Evolutionary conservation across 2,329 filamentous ascomycete species (phyloP).

Genomic region (Fusarium dlaminii): DNA sequence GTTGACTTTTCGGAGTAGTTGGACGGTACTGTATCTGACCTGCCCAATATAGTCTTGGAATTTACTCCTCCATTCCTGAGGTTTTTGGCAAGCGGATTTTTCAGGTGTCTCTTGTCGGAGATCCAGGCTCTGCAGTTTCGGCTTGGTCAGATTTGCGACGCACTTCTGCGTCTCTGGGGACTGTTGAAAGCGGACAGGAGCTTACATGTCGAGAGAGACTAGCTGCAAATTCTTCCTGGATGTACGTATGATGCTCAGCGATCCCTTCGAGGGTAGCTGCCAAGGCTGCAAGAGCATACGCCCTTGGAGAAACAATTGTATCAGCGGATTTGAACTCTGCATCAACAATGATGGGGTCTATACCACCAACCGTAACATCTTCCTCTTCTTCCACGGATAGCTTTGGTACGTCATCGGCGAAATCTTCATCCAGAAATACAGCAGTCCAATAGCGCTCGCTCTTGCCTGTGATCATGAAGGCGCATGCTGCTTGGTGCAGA

Average conservation of each 20-base stretch:
- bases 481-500: conserved; percentile 2
- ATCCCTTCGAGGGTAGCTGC: background rate
- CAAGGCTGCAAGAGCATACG: conserved; percentile 9
- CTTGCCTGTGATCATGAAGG: conserved; percentile 5
- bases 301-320: background rate
- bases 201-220: conserved; percentile 5
- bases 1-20: background rate
- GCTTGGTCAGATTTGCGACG: background rate
- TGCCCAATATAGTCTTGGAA: background rate
- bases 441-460: conserved; percentile 11
- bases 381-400: background rate
- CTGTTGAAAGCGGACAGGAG: background rate
- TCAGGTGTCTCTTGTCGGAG: background rate
- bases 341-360: conserved; percentile 9
- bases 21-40: background rate
- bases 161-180: background rate
- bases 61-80: background rate
- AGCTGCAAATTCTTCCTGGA: background rate
- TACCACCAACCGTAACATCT: background rate
- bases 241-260: background rate
- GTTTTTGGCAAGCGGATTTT: background rate
- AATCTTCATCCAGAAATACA: background rate
- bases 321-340: background rate
- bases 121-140: background rate
- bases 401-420: background rate